Evolutionary conservation across 768 basidiomycete genomes (phyloP), one percentile per base, ranked within the genome.

Genomic region (Wakefieldia striispora): DNA sequence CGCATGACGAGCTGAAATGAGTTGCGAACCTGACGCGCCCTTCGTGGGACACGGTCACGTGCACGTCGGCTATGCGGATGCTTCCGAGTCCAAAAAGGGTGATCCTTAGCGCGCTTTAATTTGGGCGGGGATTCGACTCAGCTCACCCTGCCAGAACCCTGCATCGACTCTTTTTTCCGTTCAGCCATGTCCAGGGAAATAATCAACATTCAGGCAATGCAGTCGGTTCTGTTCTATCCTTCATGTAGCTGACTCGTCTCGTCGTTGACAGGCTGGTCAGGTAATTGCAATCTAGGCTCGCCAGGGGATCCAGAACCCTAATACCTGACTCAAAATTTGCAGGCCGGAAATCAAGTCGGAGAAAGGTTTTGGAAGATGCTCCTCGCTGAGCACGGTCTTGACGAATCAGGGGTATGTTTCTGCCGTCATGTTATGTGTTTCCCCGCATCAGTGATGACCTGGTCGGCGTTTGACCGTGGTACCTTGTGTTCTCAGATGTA

Each of bases 331-430:
- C 12, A 50, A 63, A 63, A 45, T 5, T 49, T 54, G 4, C 42
- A 84, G 82, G 86, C 86, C 24, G 83, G 86, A 55, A 87, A 86
- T 60, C 84, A 85, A 69, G 80, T 90, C 38, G 91, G 92, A 45
- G 88, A 90, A 60, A 78, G 79, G 39, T 98, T 95, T 68, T 97
- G 94, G 94, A 76, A 85, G 51, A 84, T 86, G 79, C 80, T 95
- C 49, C 76, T 97, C 20, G 80, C 82, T 14, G 91, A 94, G 70
- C 92, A 94, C 66, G 92, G 91, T 0, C 75, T 94, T 43, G 83
- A 87, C 61, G 70, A 80, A 19, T 70, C 75, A 12, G 88, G 90
- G 64, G 88, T 92, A 59, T 45, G 61, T 27, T 37, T 42, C 42
- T 59, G 41, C 44, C 43, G 4, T 45, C 24, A 35, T 56, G 54